Evolutionary conservation across 2,329 filamentous ascomycete genomes (phyloP).

Genomic region (Fusarium sp.): DNA sequence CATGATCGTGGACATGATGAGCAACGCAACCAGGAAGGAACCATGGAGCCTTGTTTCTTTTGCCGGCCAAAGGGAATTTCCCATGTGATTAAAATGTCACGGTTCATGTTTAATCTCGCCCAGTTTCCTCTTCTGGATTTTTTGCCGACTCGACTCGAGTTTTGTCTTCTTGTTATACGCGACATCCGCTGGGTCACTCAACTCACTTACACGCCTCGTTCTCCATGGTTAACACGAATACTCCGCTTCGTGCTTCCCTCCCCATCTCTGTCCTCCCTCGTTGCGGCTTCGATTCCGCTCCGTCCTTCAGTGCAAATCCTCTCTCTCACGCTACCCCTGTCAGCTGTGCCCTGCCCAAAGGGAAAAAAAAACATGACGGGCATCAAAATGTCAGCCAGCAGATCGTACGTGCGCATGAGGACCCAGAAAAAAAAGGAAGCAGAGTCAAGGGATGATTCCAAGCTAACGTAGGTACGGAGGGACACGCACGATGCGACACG

Average conservation of each 20-base stretch:
- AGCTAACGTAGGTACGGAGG: constrained; percentile 17
- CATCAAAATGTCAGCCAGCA: constrained; percentile 19
- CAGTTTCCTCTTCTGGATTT: constrained; percentile 19
- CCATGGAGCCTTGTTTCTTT: constrained; percentile 2
- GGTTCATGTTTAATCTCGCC: not conserved
- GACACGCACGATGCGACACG: constrained; percentile 12
- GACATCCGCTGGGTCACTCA: constrained; percentile 3
- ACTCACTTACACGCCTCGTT: constrained; percentile 5
- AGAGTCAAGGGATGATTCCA: not conserved
- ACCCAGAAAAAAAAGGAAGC: constrained; percentile 1
- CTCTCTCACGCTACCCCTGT: not conserved
- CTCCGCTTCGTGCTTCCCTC: not conserved
- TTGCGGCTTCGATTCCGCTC: constrained; percentile 2
- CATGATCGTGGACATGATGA: constrained; percentile 7
- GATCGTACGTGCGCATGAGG: constrained; percentile 6
- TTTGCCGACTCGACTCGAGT: constrained; percentile 22
- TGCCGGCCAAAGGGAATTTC: not conserved
- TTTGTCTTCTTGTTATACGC: constrained; percentile 12
- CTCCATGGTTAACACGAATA: constrained; percentile 2
- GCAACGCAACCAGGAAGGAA: constrained; percentile 5
- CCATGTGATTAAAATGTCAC: not conserved
- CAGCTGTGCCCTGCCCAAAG: not conserved
- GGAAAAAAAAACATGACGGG: constrained; percentile 13
- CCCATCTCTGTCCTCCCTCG: not conserved
- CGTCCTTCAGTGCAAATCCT: not conserved